Base-by-base conservation (phyloP, 768 basidiomycete species). In the Coprinopsis strossmayeri region DNA sequence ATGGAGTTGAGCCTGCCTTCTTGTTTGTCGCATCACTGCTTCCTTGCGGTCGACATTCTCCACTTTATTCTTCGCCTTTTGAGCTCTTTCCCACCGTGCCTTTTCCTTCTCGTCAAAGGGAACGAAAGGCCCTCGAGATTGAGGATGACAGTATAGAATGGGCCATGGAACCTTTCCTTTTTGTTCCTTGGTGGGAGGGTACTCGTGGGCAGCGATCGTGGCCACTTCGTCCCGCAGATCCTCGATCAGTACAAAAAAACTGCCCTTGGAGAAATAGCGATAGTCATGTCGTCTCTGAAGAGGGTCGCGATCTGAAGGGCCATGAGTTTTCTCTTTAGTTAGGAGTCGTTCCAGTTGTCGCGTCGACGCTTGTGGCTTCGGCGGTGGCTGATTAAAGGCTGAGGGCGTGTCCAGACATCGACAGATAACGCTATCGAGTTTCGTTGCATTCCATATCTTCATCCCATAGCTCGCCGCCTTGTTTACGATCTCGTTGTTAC, bases 251-350 rank as follows among this genome's bases (percentile, higher is more conserved):
- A 97, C 75, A 61, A 91, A 97, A 60, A 77, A 83, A 45, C 76
- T 79, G 34, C 74, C 73, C 34, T 81, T 79, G 15, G 78, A 66
- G 64, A 98, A 98, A 63, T 98, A 99, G 49, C 77, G 79, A 60
- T 81, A 91, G 64, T 94, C 92, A 54, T 87, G 84, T 43, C 93
- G 81, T 53, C 80, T 89, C 53, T 93, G 88, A 17, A 79, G 83
- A 1, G 91, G 85, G 66, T 99, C 96, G 39, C 95, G 88, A 69
- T 99, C 96, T 15, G 81, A 84, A 1, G 82, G 87, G 39, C 96
- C 96, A 54, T 91, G 81, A 34, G 89, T 64, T 52, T 82, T 83
- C 62, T 98, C 96, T 17, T 86, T 84, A 57, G 90, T 81, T 35
- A 91, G 69, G 49, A 77, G 71, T 34, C 71, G 76, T 50, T 74